These are phyloP conservation scores for Boletus patriciae DNA, from an alignment of 768 basidiomycete genomes.

Conservation along the genomic window DNA sequence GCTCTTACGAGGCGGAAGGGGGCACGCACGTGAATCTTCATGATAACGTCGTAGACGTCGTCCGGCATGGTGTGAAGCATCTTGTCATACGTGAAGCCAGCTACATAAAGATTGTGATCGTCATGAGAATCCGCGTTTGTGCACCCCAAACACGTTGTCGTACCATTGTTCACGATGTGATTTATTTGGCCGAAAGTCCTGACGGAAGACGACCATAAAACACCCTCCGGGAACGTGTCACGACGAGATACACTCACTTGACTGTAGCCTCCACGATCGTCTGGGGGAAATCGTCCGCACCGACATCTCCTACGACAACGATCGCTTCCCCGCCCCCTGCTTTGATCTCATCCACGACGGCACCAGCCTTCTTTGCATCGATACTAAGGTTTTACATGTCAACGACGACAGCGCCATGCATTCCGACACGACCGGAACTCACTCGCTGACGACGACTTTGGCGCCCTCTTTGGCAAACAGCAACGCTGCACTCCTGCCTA, in stretches of 20 bases:
- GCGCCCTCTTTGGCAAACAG: constrained; percentile 84
- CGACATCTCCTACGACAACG: constrained; percentile 76
- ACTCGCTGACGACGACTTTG: constrained; percentile 86
- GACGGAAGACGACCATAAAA: not conserved
- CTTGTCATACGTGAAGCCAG: constrained; percentile 80
- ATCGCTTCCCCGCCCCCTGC: constrained; percentile 71
- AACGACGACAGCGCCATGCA: not conserved
- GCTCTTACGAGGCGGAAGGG: constrained; percentile 84
- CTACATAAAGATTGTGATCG: constrained; percentile 29
- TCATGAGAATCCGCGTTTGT: not conserved
- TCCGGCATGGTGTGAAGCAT: constrained; percentile 89
- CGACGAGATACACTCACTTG: constrained; percentile 51
- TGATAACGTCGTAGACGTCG: constrained; percentile 77
- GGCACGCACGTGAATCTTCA: constrained; percentile 82
- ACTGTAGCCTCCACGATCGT: constrained; percentile 74
- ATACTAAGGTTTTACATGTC: constrained; percentile 46
- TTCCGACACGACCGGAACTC: constrained; percentile 15
- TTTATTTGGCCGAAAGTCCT: constrained; percentile 84
- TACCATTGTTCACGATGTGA: constrained; percentile 82
- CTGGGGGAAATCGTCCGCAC: constrained; percentile 80
- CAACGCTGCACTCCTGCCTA: constrained; percentile 71
- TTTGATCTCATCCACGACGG: constrained; percentile 73
- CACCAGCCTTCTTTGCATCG: constrained; percentile 64
- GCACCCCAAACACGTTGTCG: constrained; percentile 8
- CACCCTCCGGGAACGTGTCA: not conserved